Percentiles rank a stretch among this genome's conserved stretches.
Evolutionary conservation across 345 rosid species (phyloP).

Genomic region (Eutrema yunnanense): DNA sequence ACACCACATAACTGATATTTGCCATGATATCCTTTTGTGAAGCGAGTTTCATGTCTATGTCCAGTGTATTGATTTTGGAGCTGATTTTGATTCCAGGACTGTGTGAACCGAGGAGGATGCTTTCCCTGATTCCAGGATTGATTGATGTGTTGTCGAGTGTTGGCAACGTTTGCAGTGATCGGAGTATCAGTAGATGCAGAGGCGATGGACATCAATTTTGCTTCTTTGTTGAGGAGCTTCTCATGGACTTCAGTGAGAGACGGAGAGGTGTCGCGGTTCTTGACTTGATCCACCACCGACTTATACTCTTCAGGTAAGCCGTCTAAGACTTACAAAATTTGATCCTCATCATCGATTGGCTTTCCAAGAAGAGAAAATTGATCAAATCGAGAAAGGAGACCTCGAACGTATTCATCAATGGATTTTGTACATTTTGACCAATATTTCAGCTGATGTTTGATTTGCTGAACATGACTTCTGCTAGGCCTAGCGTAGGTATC

Average conservation of each 20-base stretch:
- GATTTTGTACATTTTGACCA: not conserved
- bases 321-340: rapidly evolving
- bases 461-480: not conserved
- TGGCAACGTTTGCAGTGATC: too few species aligned
- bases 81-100: too few species aligned
- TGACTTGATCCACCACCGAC: not conserved
- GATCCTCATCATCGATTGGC: not conserved
- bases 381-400: not conserved
- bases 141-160: too few species aligned
- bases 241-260: not conserved
- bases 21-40: too few species aligned
- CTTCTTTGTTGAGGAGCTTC: not conserved
- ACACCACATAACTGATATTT: too few species aligned
- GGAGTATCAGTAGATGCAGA: too few species aligned
- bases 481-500: rapidly evolving
- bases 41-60: too few species aligned
- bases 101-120: too few species aligned
- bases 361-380: rapidly evolving
- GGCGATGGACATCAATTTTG: too few species aligned
- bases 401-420: not conserved
- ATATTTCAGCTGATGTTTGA: not conserved
- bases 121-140: too few species aligned
- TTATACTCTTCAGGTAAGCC: not conserved
- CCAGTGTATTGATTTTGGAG: too few species aligned
- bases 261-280: not conserved